Evolutionary conservation across 345 rosid genomes (phyloP).

Genomic region (Eucalyptus curtisii): DNA sequence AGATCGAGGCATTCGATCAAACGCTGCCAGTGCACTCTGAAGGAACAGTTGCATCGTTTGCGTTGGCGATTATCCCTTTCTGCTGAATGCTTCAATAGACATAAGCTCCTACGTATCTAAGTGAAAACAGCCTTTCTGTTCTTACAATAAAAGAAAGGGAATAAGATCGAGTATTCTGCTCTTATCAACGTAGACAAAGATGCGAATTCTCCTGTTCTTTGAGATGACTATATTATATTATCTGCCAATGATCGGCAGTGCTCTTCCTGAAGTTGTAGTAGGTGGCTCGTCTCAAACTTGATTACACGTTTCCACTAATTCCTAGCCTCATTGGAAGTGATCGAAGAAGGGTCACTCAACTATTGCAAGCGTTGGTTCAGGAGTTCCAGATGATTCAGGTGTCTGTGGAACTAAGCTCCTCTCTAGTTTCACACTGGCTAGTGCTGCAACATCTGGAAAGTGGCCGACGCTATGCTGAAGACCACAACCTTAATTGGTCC

Average conservation of each 20-base stretch:
- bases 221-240: not conserved
- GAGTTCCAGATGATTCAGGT: not conserved
- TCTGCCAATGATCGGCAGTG: not conserved
- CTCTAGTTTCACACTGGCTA: not conserved
- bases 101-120: not conserved
- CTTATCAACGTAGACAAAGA: not conserved
- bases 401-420: not conserved
- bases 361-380: not conserved
- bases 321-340: not conserved
- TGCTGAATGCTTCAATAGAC: not conserved
- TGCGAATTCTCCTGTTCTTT: not conserved
- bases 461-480: not conserved
- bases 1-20: not conserved
- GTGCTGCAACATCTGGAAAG: conserved; percentile 3
- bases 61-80: not conserved
- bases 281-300: not conserved
- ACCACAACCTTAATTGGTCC: not conserved
- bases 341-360: not conserved
- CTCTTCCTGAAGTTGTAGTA: not conserved
- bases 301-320: conserved; percentile 3
- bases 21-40: not conserved
- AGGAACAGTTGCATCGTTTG: not conserved
- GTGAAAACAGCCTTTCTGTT: not conserved
- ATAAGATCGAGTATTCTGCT: not conserved
- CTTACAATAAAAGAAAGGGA: not conserved